Base-by-base conservation (phyloP, 305 asterid species). In the Caryopteris hybrid region DNA sequence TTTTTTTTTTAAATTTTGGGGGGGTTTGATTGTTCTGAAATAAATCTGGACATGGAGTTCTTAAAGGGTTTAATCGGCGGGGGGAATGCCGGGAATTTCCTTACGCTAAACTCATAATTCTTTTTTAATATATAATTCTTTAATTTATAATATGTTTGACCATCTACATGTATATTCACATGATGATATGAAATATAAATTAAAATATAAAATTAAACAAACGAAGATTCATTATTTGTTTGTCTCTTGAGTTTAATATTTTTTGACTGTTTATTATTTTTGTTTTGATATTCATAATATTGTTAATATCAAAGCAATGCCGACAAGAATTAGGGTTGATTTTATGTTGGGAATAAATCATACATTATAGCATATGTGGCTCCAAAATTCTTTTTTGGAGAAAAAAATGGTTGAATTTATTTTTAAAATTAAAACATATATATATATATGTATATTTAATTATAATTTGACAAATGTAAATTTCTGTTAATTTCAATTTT, bases 61-160 rank as follows among this genome's bases (percentile, higher is more conserved):
- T 16, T 11, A 60, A 42, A 57, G 13, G 71, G 80, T 72, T 72
- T 51, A 67, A 78, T 82, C 73, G 79, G 70, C 70, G 87, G 84
- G 86, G 87, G 57, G 79, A 80, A 76, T 76, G 54, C 64, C 71
- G 84, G 80, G 62, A 48, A 57, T 42, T 74, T 55, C 22, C 34
- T 25, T 72, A 61, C 77, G 80, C 80, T 80, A 77, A 66, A 25
- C 9, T 52, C 6, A n/a, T n/a, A n/a, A n/a, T n/a, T n/a, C n/a
- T n/a, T n/a, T n/a, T n/a, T n/a, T n/a, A n/a, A n/a, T n/a, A n/a
- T n/a, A n/a, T n/a, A n/a, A n/a, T n/a, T n/a, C n/a, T n/a, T n/a
- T n/a, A n/a, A n/a, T n/a, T n/a, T n/a, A n/a, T n/a, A n/a, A n/a
- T n/a, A n/a, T n/a, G n/a, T 51, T 62, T 62, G 41, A 16, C 16